Evolutionary conservation across 306 rosid genomes (phyloP).

Genomic region (Pachyrhizus erosus): DNA sequence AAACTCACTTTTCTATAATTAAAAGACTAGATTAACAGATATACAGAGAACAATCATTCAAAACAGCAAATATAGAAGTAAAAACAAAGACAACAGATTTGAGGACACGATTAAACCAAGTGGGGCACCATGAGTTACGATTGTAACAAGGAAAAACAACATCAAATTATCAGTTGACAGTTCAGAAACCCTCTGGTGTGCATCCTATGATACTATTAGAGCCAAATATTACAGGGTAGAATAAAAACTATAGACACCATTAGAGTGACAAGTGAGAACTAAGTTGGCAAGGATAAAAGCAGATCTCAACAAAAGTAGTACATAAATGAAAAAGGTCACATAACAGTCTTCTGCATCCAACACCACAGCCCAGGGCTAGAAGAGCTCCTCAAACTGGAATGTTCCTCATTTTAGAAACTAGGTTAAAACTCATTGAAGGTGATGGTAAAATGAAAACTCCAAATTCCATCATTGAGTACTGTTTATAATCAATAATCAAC

Average conservation of each 20-base stretch:
- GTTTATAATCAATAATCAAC: background rate
- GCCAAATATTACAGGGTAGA: background rate
- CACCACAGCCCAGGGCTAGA: background rate
- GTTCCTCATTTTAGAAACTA: constrained; percentile 7
- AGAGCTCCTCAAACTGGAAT: background rate
- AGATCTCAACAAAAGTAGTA: constrained; percentile 7
- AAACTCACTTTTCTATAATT: background rate
- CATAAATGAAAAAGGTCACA: background rate
- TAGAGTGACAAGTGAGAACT: constrained; percentile 9
- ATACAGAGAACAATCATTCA: background rate
- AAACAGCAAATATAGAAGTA: background rate
- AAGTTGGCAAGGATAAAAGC: background rate
- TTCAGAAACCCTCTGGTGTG: constrained; percentile 4
- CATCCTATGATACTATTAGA: background rate
- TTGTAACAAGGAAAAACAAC: too few species aligned
- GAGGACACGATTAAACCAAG: too few species aligned
- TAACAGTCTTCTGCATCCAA: constrained; percentile 20
- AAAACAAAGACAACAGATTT: too few species aligned
- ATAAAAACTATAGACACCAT: constrained; percentile 21
- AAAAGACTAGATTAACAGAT: background rate
- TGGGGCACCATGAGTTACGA: too few species aligned
- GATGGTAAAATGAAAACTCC: background rate
- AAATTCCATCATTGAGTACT: background rate
- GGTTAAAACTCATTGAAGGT: constrained; percentile 10
- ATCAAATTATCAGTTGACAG: background rate